Conservation (phyloP, 2,329 filamentous ascomycete species). For the Penicillium sumatraense region DNA sequence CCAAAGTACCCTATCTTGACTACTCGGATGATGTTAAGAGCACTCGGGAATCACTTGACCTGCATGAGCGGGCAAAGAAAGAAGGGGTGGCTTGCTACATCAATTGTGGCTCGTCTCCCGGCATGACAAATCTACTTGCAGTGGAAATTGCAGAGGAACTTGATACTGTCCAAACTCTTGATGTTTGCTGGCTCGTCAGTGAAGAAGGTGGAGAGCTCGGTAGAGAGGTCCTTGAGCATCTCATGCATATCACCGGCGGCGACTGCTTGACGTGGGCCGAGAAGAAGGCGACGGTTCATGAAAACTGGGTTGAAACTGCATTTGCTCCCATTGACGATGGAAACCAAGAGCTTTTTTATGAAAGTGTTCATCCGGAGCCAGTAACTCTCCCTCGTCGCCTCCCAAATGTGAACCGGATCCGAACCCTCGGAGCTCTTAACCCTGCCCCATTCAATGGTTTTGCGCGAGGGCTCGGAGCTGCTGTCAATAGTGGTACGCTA, state of each 20-base stretch:
- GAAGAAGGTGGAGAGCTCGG: constrained; percentile 14
- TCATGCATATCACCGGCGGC: constrained; percentile 22
- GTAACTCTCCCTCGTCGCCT: constrained; percentile 19
- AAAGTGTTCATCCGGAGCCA: constrained; percentile 23
- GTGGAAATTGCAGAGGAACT: constrained; percentile 6
- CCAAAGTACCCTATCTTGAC: neutral
- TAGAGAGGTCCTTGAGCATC: constrained; percentile 22
- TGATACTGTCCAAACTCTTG: constrained; percentile 18
- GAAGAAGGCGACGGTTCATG: constrained; percentile 7
- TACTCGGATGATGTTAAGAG: neutral
- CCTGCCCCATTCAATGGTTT: constrained; percentile 18
- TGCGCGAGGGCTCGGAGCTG: constrained; percentile 19
- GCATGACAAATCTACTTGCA: neutral
- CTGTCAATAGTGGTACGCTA: constrained; percentile 14
- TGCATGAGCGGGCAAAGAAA: neutral
- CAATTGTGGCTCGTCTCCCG: neutral
- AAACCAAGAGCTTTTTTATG: constrained; percentile 12
- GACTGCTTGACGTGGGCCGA: constrained; percentile 22
- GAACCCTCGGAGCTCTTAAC: constrained; percentile 12
- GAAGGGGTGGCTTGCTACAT: neutral
- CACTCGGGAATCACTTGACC: neutral
- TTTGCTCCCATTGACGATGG: constrained; percentile 13
- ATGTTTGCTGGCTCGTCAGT: constrained; percentile 21
- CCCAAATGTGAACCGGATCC: constrained; percentile 14
- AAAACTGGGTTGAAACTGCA: constrained; percentile 20